phyloP scores from a whole-genome alignment of 75 land plant genomes.

The Larix kaempferi region DNA sequence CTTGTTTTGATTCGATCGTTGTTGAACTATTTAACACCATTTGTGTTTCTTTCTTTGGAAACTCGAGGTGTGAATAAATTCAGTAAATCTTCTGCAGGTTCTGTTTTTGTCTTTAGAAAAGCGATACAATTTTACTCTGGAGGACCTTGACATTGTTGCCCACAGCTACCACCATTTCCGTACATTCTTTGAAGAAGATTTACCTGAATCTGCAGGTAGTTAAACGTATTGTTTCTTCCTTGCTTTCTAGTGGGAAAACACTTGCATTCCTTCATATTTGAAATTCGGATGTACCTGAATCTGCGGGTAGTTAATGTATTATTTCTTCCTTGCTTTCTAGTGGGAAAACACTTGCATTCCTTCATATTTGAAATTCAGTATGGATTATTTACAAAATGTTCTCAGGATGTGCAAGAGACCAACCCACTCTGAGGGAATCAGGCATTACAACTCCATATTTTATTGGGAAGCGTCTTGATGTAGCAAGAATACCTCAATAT shows the following conservation, averaged over 20 bases:
- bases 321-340: background rate
- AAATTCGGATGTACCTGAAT: conserved; percentile 6
- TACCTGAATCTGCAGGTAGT: conserved; percentile 6
- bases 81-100: conserved; percentile 35
- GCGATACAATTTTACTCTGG: conserved; percentile 82
- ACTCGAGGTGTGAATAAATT: background rate
- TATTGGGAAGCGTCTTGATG: conserved; percentile 48
- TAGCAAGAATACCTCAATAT: conserved; percentile 61
- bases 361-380: background rate
- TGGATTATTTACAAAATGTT: background rate
- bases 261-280: background rate
- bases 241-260: background rate
- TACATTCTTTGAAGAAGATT: conserved; percentile 39
- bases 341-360: background rate
- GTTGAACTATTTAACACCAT: conserved; percentile 1
- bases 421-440: conserved; percentile 2
- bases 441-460: conserved; percentile 23
- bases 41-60: background rate
- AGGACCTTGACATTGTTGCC: conserved; percentile 83
- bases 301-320: background rate
- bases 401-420: background rate
- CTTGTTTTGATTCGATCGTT: background rate
- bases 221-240: background rate
- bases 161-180: conserved; percentile 71
- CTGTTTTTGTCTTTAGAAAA: conserved; percentile 85